phyloP scores from a whole-genome alignment of 1,139 yeast species.

The Debaryomyces nepalensis region DNA sequence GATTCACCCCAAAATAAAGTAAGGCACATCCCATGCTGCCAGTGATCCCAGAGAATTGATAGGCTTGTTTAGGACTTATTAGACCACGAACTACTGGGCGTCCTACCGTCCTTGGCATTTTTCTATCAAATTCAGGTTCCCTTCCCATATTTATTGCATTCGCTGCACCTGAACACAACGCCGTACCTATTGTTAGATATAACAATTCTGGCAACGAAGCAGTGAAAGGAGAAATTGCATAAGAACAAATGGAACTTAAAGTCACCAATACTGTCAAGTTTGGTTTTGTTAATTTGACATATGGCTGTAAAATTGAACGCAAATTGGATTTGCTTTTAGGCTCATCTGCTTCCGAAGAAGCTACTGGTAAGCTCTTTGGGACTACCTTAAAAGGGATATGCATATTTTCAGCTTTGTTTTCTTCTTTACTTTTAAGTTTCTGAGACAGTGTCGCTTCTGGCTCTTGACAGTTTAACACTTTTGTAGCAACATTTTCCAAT shows the following conservation, averaged over 20 bases:
- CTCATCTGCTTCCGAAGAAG: neutral
- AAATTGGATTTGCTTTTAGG: neutral
- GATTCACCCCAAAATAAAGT: constrained; percentile 80
- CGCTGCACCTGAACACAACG: constrained; percentile 89
- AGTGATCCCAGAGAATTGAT: constrained; percentile 70
- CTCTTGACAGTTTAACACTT: constrained; percentile 47
- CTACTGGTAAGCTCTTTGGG: constrained; percentile 31
- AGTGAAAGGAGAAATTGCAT: constrained; percentile 86
- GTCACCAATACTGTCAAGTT: constrained; percentile 86
- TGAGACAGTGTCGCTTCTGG: constrained; percentile 35
- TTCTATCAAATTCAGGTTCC: constrained; percentile 86
- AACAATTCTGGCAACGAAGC: constrained; percentile 71
- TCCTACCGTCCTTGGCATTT: constrained; percentile 86
- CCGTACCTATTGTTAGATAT: constrained; percentile 81
- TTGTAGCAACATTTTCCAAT: constrained; percentile 37
- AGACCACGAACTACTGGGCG: constrained; percentile 91
- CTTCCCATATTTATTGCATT: constrained; percentile 97
- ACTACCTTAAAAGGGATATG: constrained; percentile 66
- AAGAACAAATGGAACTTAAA: constrained; percentile 88
- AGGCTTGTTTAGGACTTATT: constrained; percentile 78
- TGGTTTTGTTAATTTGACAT: constrained; percentile 85
- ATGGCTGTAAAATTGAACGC: constrained; percentile 51
- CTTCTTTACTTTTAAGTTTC: constrained; percentile 15
- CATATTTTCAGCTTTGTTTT: constrained; percentile 12
- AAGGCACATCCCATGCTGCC: constrained; percentile 75